These are phyloP conservation scores for Euphorbia celastroides DNA, from an alignment of 441 rosid genomes.

Conservation along the genomic window DNA sequence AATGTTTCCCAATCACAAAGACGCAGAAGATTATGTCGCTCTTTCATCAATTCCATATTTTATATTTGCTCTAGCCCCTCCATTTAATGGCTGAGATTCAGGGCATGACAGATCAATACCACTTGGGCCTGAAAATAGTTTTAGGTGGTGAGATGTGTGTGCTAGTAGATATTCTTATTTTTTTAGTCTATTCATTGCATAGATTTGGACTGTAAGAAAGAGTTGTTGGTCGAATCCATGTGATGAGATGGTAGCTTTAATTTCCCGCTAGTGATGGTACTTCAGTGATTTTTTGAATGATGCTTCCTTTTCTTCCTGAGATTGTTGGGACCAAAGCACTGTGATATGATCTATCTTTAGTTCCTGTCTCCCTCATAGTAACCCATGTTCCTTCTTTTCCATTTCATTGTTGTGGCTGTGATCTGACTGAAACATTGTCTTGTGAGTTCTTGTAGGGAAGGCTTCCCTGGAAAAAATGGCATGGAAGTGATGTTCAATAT, in stretches of 20 bases:
- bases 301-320: not conserved
- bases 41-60: not conserved
- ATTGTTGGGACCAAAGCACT: slow-evolving; percentile 2
- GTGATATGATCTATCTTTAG: slow-evolving; percentile 12
- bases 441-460: slow-evolving; percentile 39
- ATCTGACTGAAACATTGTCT: not conserved
- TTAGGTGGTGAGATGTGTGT: not conserved
- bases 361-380: not conserved
- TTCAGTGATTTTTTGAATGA: not conserved
- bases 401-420: not conserved
- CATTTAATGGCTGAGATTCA: not conserved
- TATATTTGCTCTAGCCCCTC: no score
- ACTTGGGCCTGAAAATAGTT: not conserved
- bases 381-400: not conserved
- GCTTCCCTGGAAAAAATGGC: slow-evolving; percentile 48
- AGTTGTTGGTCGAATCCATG: not conserved
- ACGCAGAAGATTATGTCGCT: not conserved
- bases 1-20: not conserved
- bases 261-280: not conserved
- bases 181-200: no score
- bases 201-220: not conserved
- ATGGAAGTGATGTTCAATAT: slow-evolving; percentile 63
- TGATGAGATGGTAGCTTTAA: not conserved
- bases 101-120: not conserved
- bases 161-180: not conserved